A percentile compares a stretch with the other conserved stretches of the same genome.
phyloP scores from a whole-genome alignment of 192 early-diverging fungal genomes.

The Umbelopsis ramanniana region DNA sequence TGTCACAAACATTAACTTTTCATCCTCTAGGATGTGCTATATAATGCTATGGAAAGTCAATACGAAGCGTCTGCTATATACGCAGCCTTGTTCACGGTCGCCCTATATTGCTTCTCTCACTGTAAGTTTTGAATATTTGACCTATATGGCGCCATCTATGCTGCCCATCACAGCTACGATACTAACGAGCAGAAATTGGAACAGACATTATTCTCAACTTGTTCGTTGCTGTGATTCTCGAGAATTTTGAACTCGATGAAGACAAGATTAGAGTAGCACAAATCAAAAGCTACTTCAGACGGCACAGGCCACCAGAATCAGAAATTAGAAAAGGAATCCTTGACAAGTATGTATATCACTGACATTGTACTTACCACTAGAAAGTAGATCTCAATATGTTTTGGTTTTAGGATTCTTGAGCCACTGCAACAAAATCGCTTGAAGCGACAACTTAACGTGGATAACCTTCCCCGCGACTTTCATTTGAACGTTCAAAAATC shows the following conservation, averaged over 20 bases:
- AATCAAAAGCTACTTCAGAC: conserved; percentile 35
- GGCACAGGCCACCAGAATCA: conserved; percentile 14
- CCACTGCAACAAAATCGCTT: conserved; percentile 4
- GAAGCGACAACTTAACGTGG: background rate
- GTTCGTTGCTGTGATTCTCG: conserved; percentile 61
- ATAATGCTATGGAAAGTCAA: conserved; percentile 51
- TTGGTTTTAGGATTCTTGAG: background rate
- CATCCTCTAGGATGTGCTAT: conserved; percentile 47
- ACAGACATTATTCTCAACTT: conserved; percentile 57
- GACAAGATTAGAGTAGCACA: conserved; percentile 43
- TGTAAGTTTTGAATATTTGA: conserved; percentile 43
- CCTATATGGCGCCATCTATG: background rate
- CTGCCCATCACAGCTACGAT: background rate
- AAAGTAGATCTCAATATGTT: background rate
- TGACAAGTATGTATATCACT: background rate
- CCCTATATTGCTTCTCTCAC: conserved; percentile 53
- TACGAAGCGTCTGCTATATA: conserved; percentile 40
- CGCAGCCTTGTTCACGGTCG: conserved; percentile 45
- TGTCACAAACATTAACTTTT: conserved; percentile 3
- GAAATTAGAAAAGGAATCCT: conserved; percentile 2
- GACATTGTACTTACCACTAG: background rate
- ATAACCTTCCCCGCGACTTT: background rate
- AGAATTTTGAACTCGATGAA: conserved; percentile 63
- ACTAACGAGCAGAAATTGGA: background rate
- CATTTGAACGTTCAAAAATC: conserved; percentile 3